phyloP scores from a whole-genome alignment of 78 protist genomes.

The Dictyostelium capitatum region DNA sequence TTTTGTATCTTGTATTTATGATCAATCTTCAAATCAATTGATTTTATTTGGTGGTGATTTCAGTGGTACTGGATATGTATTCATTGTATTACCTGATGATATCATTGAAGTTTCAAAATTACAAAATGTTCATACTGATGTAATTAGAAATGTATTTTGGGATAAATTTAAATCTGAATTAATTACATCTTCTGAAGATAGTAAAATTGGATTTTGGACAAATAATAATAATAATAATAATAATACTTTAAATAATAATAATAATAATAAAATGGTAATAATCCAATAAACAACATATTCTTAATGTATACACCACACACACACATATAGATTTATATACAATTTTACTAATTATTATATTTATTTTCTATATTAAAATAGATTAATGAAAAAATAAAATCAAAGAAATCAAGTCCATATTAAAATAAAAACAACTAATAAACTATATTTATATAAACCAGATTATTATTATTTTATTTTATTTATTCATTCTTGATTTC shows the following conservation, averaged over 20 bases:
- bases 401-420: neutral
- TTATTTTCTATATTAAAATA: neutral
- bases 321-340: no score
- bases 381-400: neutral
- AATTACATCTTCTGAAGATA: slow-evolving; percentile 62
- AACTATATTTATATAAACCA: no score
- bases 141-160: slow-evolving; percentile 50
- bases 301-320: neutral
- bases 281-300: neutral
- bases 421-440: neutral
- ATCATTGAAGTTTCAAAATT: slow-evolving; percentile 14
- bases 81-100: neutral
- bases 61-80: slow-evolving; percentile 14
- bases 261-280: neutral
- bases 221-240: neutral
- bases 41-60: slow-evolving; percentile 65
- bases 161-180: slow-evolving; percentile 39
- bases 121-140: slow-evolving; percentile 30
- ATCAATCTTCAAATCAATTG: neutral
- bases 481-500: neutral
- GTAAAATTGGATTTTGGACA: slow-evolving; percentile 59
- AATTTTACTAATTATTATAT: neutral
- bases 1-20: slow-evolving; percentile 36
- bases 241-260: neutral
- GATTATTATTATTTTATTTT: no score